Evolutionary conservation across 1,139 yeast genomes (phyloP).

Genomic region (Hyphopichia khmerensis): DNA sequence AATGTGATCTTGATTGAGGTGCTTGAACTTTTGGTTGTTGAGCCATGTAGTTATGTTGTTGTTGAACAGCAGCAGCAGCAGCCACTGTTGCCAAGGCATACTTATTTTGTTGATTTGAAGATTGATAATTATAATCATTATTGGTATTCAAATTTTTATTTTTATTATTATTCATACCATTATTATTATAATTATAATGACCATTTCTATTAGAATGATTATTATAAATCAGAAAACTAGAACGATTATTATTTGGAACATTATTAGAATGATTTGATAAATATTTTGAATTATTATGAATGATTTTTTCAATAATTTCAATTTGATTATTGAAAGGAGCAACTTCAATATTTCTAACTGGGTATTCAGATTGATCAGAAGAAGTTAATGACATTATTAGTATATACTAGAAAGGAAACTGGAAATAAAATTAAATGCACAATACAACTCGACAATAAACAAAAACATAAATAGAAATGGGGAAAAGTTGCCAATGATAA

Average conservation of each 20-base stretch:
- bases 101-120: conserved; percentile 17
- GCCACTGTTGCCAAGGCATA: conserved; percentile 31
- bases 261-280: conserved; percentile 3
- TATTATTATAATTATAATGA: conserved; percentile 6
- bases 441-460: not conserved
- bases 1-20: conserved; percentile 9
- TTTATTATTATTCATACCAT: conserved; percentile 8
- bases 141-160: not conserved
- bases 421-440: not conserved
- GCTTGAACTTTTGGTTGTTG: conserved; percentile 11
- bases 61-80: conserved; percentile 30
- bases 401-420: not conserved
- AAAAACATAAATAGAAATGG: not conserved
- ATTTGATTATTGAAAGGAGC: conserved; percentile 32
- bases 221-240: not conserved
- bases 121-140: conserved; percentile 2
- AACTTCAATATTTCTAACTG: conserved; percentile 26
- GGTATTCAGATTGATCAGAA: conserved; percentile 5
- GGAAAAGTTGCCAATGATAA: no score
- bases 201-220: conserved; percentile 1
- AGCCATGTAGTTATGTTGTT: conserved; percentile 17
- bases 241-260: not conserved
- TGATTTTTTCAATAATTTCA: conserved; percentile 22
- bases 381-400: not conserved
- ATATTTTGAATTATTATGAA: conserved; percentile 10